A percentile compares a stretch with the other conserved stretches of the same genome.
These are phyloP conservation scores for Chaetomium sp. DNA, from an alignment of 2,329 filamentous ascomycete species.

Conservation along the genomic window DNA sequence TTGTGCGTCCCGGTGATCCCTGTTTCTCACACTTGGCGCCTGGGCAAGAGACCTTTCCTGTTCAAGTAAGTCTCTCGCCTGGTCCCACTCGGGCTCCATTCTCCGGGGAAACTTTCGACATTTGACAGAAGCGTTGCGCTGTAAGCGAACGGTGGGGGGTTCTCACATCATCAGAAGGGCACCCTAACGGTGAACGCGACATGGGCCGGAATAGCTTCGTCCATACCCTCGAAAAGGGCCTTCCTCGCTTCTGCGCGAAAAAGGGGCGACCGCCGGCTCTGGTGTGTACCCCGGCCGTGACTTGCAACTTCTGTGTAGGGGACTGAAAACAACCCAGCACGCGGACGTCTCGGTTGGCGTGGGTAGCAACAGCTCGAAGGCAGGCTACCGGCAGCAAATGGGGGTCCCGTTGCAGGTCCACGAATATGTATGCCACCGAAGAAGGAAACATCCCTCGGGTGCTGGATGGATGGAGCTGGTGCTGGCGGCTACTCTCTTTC, in stretches of 20 bases:
- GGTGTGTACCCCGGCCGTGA: neutral
- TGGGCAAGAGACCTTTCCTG: neutral
- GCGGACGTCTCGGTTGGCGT: slow-evolving; percentile 11
- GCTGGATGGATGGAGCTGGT: slow-evolving; percentile 3
- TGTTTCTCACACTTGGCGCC: slow-evolving; percentile 21
- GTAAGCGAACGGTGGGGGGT: slow-evolving; percentile 11
- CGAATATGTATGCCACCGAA: slow-evolving; percentile 31
- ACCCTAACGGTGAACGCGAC: neutral
- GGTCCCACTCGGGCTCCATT: slow-evolving; percentile 6
- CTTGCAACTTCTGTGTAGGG: neutral
- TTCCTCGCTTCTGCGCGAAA: slow-evolving; percentile 1
- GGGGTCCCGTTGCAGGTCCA: slow-evolving; percentile 23
- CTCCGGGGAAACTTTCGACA: slow-evolving; percentile 6
- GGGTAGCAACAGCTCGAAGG: slow-evolving; percentile 24
- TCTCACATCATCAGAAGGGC: neutral
- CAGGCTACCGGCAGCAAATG: slow-evolving; percentile 28
- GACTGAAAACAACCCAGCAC: neutral
- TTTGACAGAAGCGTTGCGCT: slow-evolving; percentile 4
- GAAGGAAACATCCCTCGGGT: slow-evolving; percentile 26
- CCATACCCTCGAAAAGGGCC: slow-evolving; percentile 5
- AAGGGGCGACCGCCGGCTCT: slow-evolving; percentile 2
- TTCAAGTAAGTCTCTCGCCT: slow-evolving; percentile 6
- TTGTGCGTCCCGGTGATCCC: slow-evolving; percentile 16
- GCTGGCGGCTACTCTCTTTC: neutral
- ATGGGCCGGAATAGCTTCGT: slow-evolving; percentile 18